Conservation (phyloP, 805 yeast species). For the Maudiozyma turicensis region DNA sequence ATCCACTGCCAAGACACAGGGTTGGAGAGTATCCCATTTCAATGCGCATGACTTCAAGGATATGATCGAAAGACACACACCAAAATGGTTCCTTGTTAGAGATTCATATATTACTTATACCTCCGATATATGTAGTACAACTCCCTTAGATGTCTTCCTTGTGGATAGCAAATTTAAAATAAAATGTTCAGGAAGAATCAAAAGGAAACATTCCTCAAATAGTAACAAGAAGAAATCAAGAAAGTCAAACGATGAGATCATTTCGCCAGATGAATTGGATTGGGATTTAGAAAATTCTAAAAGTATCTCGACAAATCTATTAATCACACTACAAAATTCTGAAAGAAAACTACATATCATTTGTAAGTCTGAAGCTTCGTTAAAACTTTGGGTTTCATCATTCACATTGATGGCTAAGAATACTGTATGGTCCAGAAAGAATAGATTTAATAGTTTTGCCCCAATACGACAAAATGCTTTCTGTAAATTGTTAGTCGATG, state of each 20-base stretch:
- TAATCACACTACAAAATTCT: conserved; percentile 54
- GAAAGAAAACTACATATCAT: conserved; percentile 71
- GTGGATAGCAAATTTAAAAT: conserved; percentile 72
- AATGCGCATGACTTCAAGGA: conserved; percentile 67
- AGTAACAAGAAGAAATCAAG: conserved; percentile 23
- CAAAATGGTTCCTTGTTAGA: conserved; percentile 85
- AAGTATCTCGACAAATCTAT: conserved; percentile 42
- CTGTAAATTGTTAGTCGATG: conserved; percentile 97
- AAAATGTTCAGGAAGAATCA: conserved; percentile 33
- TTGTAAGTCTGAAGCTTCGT: conserved; percentile 54
- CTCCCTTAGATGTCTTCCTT: conserved; percentile 82
- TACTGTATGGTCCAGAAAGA: conserved; percentile 60
- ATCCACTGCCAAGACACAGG: conserved; percentile 78
- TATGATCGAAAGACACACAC: conserved; percentile 84
- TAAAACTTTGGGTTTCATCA: conserved; percentile 67
- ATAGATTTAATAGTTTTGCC: conserved; percentile 85
- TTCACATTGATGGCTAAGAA: conserved; percentile 56
- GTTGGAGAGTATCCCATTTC: conserved; percentile 93
- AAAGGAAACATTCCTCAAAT: conserved; percentile 20
- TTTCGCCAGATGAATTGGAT: conserved; percentile 8
- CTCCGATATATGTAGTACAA: conserved; percentile 74
- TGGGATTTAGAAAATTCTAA: conserved; percentile 22
- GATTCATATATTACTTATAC: conserved; percentile 80
- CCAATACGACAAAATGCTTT: conserved; percentile 78
- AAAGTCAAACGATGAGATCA: background rate